Evolutionary conservation across 2,329 filamentous ascomycete species (phyloP), one percentile per base, ranked within the genome.

Genomic region (Fusarium abutilonis): DNA sequence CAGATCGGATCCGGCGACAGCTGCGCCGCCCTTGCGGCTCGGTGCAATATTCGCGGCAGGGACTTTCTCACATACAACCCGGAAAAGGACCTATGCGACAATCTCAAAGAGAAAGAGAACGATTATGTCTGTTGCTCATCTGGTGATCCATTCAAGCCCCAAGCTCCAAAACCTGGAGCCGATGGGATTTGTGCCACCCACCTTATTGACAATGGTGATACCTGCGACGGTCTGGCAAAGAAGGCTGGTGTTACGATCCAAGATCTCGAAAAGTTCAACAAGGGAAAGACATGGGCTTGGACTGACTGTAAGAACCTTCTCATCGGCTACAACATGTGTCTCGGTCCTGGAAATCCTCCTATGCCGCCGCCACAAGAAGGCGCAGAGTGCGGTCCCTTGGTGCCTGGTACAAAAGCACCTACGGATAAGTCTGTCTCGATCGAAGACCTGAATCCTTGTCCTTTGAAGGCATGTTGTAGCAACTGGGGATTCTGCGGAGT

Each of bases 41-140:
- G 68, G 26, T 80, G 78, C 48, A 73, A 75, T 6, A 77, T 81
- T 29, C 72, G 73, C 0, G 57, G 55, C 4, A 50, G 52, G 9
- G 66, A 79, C n/a, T 74, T 79, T 28, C 68, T 56, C 3, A 70
- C 73, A 39, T 77, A 71, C 55, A 80, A 81, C 54, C 31, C 53
- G 1, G 26, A 39, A 14, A 19, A 38, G 4, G 61, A 59, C 15
- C 57, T 74, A 2, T 78, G 75, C 51, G 43, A 61, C 9, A 69
- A 47, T 1, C 64, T 81, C 6, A 31, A 39, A 6, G 63, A 66
- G 6, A 31, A 39, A 6, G 63, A 66, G 0, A 68, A 64, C 3
- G 64, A 75, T 59, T 66, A 64, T 19, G 71, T 76, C 2, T 78
- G 75, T 60, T 77, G 74, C 53, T 70, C 70, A 10, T 17, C 56